These are phyloP conservation scores for Lepiota brunneoincarnata DNA, from an alignment of 768 basidiomycete genomes.

Conservation along the genomic window DNA sequence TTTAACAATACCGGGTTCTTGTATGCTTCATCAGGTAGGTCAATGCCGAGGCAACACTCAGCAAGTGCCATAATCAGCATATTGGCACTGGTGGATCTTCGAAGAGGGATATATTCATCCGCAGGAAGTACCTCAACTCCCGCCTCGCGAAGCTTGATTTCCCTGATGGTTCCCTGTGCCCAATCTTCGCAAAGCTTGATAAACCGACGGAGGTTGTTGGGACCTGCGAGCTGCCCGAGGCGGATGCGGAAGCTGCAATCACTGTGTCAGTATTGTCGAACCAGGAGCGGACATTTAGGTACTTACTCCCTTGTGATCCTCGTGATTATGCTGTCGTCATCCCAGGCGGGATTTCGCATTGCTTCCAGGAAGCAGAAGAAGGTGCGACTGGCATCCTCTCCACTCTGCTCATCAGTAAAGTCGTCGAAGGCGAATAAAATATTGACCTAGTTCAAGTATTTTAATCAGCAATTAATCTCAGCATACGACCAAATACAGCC, in stretches of 20 bases:
- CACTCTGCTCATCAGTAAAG: slow-evolving; percentile 62
- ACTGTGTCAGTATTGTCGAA: not conserved
- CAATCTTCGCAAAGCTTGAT: slow-evolving; percentile 50
- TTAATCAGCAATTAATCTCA: slow-evolving; percentile 2
- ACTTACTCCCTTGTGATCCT: slow-evolving; percentile 57
- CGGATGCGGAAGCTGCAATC: slow-evolving; percentile 48
- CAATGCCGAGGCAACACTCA: slow-evolving; percentile 57
- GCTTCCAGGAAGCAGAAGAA: slow-evolving; percentile 50
- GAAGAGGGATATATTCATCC: slow-evolving; percentile 49
- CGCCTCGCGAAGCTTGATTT: slow-evolving; percentile 58
- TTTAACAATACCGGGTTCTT: slow-evolving; percentile 52
- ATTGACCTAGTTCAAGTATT: slow-evolving; percentile 38
- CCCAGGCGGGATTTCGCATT: slow-evolving; percentile 47
- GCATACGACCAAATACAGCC: slow-evolving; percentile 14
- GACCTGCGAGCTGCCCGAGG: slow-evolving; percentile 39
- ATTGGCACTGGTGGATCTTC: slow-evolving; percentile 67
- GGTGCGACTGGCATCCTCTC: slow-evolving; percentile 50
- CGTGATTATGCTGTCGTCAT: slow-evolving; percentile 52
- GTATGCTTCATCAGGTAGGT: slow-evolving; percentile 60
- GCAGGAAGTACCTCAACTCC: slow-evolving; percentile 48
- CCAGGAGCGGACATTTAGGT: not conserved
- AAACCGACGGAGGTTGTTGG: slow-evolving; percentile 47
- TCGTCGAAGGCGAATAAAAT: slow-evolving; percentile 68
- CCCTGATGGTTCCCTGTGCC: slow-evolving; percentile 52
- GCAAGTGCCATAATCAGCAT: slow-evolving; percentile 60